Evolutionary conservation across 2,329 filamentous ascomycete species (phyloP).

Genomic region (Furcasterigmium furcatum): DNA sequence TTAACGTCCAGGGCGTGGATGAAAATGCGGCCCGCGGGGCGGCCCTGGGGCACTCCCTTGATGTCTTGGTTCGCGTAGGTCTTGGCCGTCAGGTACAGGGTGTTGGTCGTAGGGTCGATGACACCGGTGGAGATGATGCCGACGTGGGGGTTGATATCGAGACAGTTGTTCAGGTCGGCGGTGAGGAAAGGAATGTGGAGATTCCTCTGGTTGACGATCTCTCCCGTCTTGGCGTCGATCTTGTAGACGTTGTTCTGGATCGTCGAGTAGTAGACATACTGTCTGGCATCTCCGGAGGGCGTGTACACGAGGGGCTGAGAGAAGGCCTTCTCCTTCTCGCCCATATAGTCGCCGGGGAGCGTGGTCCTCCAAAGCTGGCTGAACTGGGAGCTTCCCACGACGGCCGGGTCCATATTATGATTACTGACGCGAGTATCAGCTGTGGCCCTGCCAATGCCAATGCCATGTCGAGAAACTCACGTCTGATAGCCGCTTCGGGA

Average conservation of each 20-base stretch:
- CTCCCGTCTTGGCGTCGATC: slow-evolving; percentile 49
- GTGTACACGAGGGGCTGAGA: slow-evolving; percentile 48
- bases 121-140: slow-evolving; percentile 41
- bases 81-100: slow-evolving; percentile 38
- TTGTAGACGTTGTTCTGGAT: slow-evolving; percentile 56
- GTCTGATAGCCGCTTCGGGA: slow-evolving; percentile 48
- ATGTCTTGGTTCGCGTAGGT: slow-evolving; percentile 30
- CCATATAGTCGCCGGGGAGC: slow-evolving; percentile 49
- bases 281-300: slow-evolving; percentile 34
- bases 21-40: slow-evolving; percentile 26
- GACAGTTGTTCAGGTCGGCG: slow-evolving; percentile 42
- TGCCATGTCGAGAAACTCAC: slow-evolving; percentile 29
- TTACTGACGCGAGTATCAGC: slow-evolving; percentile 26
- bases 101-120: slow-evolving; percentile 39
- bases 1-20: slow-evolving; percentile 32
- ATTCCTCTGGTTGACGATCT: slow-evolving; percentile 40
- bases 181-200: slow-evolving; percentile 45
- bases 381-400: slow-evolving; percentile 51
- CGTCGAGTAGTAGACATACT: slow-evolving; percentile 52
- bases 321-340: slow-evolving; percentile 46
- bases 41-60: slow-evolving; percentile 23
- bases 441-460: too few relatives aligned
- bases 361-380: slow-evolving; percentile 49
- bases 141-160: slow-evolving; percentile 41
- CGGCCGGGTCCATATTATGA: slow-evolving; percentile 59